Evolutionary conservation across 192 early-diverging fungal species (phyloP).

Genomic region (Paraglomus brasilianum): DNA sequence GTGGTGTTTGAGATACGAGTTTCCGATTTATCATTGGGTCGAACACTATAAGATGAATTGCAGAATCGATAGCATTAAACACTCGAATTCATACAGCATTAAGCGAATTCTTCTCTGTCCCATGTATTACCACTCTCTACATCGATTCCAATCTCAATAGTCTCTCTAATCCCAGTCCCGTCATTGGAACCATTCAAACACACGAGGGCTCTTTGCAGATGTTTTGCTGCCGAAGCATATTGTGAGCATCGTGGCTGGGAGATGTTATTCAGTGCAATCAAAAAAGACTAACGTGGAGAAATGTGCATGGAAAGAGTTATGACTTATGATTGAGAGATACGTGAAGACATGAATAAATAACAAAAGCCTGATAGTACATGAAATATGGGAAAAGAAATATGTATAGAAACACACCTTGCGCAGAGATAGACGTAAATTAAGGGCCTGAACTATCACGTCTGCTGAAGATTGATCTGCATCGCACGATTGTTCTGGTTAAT

Average conservation of each 20-base stretch:
- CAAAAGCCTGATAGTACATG: not conserved
- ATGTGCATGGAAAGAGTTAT: too few relatives aligned
- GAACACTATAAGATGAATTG: slow-evolving; percentile 39
- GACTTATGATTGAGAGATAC: too few relatives aligned
- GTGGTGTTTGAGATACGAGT: slow-evolving; percentile 60
- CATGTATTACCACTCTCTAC: slow-evolving; percentile 29
- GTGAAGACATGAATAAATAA: too few relatives aligned
- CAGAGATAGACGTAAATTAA: slow-evolving; percentile 29
- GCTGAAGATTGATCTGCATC: too few relatives aligned
- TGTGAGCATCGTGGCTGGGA: slow-evolving; percentile 43
- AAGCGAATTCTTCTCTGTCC: too few relatives aligned
- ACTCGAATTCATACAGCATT: too few relatives aligned
- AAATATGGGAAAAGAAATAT: too few relatives aligned
- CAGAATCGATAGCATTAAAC: not conserved
- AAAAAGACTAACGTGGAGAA: slow-evolving; percentile 34
- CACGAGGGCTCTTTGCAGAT: slow-evolving; percentile 25
- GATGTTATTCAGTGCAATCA: slow-evolving; percentile 45
- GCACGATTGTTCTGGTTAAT: too few relatives aligned
- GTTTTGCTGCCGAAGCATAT: slow-evolving; percentile 38
- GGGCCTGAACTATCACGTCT: not conserved
- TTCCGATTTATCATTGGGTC: slow-evolving; percentile 64
- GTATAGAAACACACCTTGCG: slow-evolving; percentile 21
- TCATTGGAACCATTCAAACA: slow-evolving; percentile 18
- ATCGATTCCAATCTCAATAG: slow-evolving; percentile 34
- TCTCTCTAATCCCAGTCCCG: slow-evolving; percentile 27